Evolutionary conservation across 139 green algal genomes (phyloP).

Genomic region (Chlamydomonas sp.): DNA sequence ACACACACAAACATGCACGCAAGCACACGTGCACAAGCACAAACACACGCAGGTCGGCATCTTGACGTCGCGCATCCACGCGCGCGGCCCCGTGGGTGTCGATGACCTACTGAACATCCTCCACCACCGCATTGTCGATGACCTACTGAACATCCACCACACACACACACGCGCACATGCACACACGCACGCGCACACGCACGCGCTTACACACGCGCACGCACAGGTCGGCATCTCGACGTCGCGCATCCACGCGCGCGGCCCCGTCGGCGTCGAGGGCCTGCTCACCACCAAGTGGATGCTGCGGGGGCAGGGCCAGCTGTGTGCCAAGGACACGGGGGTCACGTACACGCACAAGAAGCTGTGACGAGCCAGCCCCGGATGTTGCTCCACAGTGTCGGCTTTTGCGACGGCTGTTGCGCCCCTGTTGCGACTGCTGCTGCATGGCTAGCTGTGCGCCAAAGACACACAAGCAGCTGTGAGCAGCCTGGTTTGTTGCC

Average conservation of each 20-base stretch:
- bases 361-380: no score
- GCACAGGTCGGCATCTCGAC: constrained; percentile 92
- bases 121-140: neutral
- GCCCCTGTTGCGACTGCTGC: no score
- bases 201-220: neutral
- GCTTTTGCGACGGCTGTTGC: no score
- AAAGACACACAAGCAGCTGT: no score
- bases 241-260: constrained; percentile 91
- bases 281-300: constrained; percentile 92
- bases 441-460: no score
- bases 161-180: neutral
- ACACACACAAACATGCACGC: no score
- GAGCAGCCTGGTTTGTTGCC: no score
- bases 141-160: neutral
- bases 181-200: neutral
- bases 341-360: constrained; percentile 82
- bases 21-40: no score
- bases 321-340: constrained; percentile 85
- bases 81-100: constrained; percentile 91
- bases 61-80: constrained; percentile 92
- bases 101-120: constrained; percentile 76
- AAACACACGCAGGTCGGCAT: constrained; percentile 77
- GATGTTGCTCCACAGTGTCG: no score
- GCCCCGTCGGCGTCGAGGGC: constrained; percentile 96
- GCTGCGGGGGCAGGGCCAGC: constrained; percentile 72